These are phyloP conservation scores for Tuber aestivum DNA, from an alignment of 495 filamentous ascomycete species.

Conservation along the genomic window DNA sequence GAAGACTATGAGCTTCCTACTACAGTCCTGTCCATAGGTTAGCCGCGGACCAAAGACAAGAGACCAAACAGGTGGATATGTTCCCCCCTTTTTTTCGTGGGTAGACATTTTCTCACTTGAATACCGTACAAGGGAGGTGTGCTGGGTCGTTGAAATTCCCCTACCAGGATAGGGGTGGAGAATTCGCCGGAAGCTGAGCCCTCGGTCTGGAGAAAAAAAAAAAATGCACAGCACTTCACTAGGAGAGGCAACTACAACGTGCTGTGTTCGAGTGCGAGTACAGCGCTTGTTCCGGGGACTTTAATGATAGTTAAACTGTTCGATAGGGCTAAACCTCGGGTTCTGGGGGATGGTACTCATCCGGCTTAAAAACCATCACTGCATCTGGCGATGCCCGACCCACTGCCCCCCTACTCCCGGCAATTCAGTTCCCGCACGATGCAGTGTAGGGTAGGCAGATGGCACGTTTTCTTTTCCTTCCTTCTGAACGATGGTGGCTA, in stretches of 20 bases:
- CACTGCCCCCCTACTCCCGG: not conserved
- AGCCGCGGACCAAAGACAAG: not conserved
- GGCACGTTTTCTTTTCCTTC: not conserved
- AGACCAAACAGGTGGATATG: not conserved
- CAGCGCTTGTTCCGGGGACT: not conserved
- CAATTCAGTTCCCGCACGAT: not conserved
- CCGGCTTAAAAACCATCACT: not conserved
- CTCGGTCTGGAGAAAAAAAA: not conserved
- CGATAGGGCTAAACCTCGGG: not conserved
- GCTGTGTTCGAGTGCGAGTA: not conserved
- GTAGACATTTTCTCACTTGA: not conserved
- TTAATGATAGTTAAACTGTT: not conserved
- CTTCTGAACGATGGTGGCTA: conserved; percentile 1
- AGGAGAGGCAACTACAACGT: not conserved
- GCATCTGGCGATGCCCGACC: not conserved
- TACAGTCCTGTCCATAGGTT: not conserved
- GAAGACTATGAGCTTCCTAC: conserved; percentile 17
- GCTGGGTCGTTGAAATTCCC: not conserved
- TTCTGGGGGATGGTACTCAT: not conserved
- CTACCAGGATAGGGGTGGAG: not conserved
- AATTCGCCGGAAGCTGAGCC: not conserved
- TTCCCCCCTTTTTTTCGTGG: not conserved
- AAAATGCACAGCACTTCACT: not conserved
- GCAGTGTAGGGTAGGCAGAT: conserved; percentile 6
- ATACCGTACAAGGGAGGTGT: not conserved